These are phyloP conservation scores for Pichia deserticola DNA, from an alignment of 805 yeast genomes.

Conservation along the genomic window DNA sequence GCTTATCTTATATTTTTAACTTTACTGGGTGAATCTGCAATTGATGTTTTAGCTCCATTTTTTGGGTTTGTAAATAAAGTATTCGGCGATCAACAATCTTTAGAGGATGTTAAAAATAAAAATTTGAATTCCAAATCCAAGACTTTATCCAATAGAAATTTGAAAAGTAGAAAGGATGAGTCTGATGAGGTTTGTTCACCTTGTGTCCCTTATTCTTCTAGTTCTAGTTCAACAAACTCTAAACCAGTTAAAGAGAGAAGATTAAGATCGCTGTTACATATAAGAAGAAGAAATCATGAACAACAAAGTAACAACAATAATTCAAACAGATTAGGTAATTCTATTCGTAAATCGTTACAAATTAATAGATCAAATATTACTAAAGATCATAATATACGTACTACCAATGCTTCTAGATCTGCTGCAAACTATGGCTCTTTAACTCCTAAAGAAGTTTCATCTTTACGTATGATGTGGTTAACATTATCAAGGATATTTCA, in stretches of 20 bases:
- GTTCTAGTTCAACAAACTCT: neutral
- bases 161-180: neutral
- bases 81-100: constrained; percentile 11
- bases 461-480: constrained; percentile 64
- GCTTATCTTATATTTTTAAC: constrained; percentile 71
- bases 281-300: neutral
- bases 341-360: constrained; percentile 5
- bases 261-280: neutral
- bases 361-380: neutral
- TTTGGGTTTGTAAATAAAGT: constrained; percentile 47
- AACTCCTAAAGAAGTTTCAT: constrained; percentile 24
- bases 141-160: neutral
- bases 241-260: neutral
- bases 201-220: constrained; percentile 3
- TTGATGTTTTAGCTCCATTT: constrained; percentile 46
- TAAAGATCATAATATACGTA: neutral
- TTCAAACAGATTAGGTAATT: neutral
- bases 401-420: neutral
- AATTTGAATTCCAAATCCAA: neutral
- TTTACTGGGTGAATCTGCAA: constrained; percentile 49
- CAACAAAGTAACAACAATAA: neutral
- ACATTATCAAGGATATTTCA: constrained; percentile 62
- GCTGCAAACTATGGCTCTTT: neutral
- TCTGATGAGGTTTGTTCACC: constrained; percentile 8
- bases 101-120: neutral